phyloP scores from a whole-genome alignment of 257 asterid species.

The Scutellaria baicalensis region DNA sequence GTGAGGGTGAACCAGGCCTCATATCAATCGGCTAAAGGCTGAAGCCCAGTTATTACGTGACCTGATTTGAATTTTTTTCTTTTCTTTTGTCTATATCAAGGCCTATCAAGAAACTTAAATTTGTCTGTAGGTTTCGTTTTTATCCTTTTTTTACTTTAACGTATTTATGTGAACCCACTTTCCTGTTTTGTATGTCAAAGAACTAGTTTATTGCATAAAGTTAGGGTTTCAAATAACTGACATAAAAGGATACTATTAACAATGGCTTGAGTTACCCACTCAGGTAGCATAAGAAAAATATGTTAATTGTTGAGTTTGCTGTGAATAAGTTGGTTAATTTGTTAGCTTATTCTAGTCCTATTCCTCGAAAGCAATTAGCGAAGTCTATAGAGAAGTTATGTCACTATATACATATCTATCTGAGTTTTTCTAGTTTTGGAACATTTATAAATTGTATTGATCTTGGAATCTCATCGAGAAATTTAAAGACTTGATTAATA shows the following conservation, averaged over 20 bases:
- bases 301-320: not conserved
- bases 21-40: not conserved
- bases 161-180: conserved; percentile 1
- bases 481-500: not conserved
- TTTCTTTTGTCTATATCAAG: not conserved
- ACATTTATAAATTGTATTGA: not conserved
- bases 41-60: not conserved
- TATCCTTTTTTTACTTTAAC: not conserved
- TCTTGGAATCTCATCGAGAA: not conserved
- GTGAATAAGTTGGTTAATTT: not conserved
- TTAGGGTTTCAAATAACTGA: not conserved
- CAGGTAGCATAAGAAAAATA: not conserved
- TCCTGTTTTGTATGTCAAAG: not conserved
- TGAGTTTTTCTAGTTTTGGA: not conserved
- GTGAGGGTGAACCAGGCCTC: not conserved
- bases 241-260: not conserved
- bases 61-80: not conserved
- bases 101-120: not conserved
- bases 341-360: not conserved
- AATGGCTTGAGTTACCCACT: not conserved
- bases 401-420: not conserved
- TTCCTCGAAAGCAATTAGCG: not conserved
- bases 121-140: not conserved
- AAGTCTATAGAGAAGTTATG: not conserved
- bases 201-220: not conserved